Evolutionary conservation across 805 yeast genomes (phyloP), one percentile per base, ranked within the genome.

Genomic region (Ogataea paraovalis): DNA sequence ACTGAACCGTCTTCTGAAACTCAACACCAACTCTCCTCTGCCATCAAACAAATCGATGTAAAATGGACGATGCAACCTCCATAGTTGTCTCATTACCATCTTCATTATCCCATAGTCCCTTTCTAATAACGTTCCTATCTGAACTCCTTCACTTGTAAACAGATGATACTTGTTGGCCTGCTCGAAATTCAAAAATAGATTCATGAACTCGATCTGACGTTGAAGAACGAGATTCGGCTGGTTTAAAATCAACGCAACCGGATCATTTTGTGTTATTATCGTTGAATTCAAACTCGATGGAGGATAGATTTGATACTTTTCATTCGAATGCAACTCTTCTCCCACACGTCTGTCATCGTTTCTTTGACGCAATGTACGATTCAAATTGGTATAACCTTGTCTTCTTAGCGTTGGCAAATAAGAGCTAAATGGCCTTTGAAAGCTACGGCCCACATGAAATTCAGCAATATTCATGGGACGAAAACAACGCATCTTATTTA

Each of bases 191-290:
- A 91, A 61, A 45, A 90, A 76, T 16, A 94, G 73, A 60, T 89
- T 91, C 89, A 89, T 83, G 71, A 84, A 76, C 68, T 94, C 98
- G 21, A 94, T 72, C 60, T 87, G 86, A 48, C 99, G 75, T 60
- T 92, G 97, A 41, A 94, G 80, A 0, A 92, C 89, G 19, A 92
- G 65, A 4, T 92, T 85, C 1, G 97, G 97, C 57, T 88, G 88
- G 38, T 76, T 75, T 37, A 92, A 67, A 5, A 91, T 69, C 39
- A 74, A 71, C 25, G 80, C 76, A 20, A 85, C 74, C 0, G 85
- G 83, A 60, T 85, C 89, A 10, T 73, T 64, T 4, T 70, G 70
- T 3, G 78, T 74, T 21, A 84, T 74, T 19, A 80, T 58, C 1
- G 43, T 13, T n/a, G 4, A 10, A 4, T 6, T 40, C 14, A 28